These are phyloP conservation scores for Aspergillus oerlinghausenensis DNA, from an alignment of 2,329 filamentous ascomycete genomes.

Conservation along the genomic window DNA sequence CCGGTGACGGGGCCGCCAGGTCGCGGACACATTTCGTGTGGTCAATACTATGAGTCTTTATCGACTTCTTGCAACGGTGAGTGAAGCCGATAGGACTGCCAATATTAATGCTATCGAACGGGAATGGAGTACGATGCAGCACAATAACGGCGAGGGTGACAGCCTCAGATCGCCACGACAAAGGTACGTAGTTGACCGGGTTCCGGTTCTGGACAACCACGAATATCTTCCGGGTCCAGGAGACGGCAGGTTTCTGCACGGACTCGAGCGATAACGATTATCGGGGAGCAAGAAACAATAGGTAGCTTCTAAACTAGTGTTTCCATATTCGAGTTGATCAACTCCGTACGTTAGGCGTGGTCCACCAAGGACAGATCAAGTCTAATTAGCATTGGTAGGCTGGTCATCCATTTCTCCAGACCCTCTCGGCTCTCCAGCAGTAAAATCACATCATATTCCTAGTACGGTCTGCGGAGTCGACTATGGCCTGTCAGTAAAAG, in stretches of 20 bases:
- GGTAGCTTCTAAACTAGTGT: too few relatives aligned
- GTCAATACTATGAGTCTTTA: not conserved
- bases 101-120: not conserved
- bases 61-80: not conserved
- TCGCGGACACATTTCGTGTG: slow-evolving; percentile 4
- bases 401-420: not conserved
- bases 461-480: not conserved
- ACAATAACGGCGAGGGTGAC: not conserved
- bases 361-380: too few relatives aligned
- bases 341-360: too few relatives aligned
- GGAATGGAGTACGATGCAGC: not conserved
- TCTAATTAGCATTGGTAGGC: too few relatives aligned
- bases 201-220: not conserved
- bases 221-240: not conserved
- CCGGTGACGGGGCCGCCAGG: not conserved
- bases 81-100: not conserved
- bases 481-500: not conserved
- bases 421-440: not conserved
- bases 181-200: not conserved
- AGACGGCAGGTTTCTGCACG: not conserved
- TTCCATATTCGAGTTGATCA: too few relatives aligned
- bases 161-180: not conserved
- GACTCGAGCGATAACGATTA: not conserved
- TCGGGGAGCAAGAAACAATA: not conserved
- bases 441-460: not conserved